Percentiles rank a stretch among this genome's conserved stretches.
Conservation (phyloP, 495 filamentous ascomycete species). For the Hypoxylon rickii region DNA sequence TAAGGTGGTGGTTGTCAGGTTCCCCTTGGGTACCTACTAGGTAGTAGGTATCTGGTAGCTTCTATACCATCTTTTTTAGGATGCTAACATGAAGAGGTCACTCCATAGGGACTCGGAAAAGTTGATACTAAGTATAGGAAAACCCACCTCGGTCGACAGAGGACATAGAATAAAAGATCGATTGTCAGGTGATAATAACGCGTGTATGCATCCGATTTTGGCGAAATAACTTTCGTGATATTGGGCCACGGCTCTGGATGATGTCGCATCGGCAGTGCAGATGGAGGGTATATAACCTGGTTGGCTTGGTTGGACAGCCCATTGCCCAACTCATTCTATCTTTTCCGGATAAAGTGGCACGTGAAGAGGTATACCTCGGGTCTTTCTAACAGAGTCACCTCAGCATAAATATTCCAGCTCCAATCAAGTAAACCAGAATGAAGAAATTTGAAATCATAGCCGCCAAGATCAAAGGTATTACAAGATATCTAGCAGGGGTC, state of each 20-base stretch:
- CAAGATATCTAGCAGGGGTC: no score
- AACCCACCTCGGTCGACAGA: not conserved
- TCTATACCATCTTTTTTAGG: no score
- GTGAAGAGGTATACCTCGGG: no score
- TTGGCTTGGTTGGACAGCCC: slow-evolving; percentile 7
- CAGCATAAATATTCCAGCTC: no score
- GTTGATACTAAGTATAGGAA: not conserved
- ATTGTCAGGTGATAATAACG: slow-evolving; percentile 16
- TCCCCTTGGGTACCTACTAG: no score
- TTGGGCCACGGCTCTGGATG: slow-evolving; percentile 2
- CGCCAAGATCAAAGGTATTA: no score
- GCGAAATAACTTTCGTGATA: slow-evolving; percentile 8
- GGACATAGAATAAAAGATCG: not conserved
- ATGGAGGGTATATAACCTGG: slow-evolving; percentile 14
- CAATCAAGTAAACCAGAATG: no score
- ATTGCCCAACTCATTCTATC: not conserved
- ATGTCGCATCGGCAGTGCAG: slow-evolving; percentile 16
- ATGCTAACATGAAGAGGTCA: no score
- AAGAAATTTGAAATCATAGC: no score
- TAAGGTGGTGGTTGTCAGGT: not conserved
- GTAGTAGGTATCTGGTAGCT: no score
- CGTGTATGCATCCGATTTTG: slow-evolving; percentile 4
- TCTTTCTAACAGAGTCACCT: no score
- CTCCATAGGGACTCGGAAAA: no score
- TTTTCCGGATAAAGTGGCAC: slow-evolving; percentile 23